Conservation (phyloP, 2,329 filamentous ascomycete species). For the Fusarium humuli region DNA sequence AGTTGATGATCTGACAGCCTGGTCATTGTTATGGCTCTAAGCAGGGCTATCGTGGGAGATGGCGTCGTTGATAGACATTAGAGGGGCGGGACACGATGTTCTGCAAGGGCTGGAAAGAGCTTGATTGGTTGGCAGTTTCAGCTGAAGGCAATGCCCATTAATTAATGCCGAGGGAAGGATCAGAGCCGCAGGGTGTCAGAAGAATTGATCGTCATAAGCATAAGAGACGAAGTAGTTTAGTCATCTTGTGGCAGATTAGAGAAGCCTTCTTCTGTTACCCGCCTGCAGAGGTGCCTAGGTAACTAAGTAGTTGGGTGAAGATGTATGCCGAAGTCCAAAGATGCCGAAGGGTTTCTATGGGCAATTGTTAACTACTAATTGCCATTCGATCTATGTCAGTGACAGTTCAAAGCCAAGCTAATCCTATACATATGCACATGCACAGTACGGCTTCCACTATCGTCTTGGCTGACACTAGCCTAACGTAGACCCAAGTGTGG, state of each 20-base stretch:
- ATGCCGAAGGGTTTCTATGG: not conserved
- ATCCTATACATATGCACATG: not conserved
- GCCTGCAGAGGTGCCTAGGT: not conserved
- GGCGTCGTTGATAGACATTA: constrained; percentile 28
- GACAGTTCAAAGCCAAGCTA: not conserved
- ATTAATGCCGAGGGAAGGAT: not conserved
- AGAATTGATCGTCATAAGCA: too few species aligned
- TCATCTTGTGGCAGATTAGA: too few species aligned
- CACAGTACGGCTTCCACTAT: not conserved
- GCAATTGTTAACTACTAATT: not conserved
- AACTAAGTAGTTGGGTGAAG: not conserved
- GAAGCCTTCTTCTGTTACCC: too few species aligned
- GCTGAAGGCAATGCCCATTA: constrained; percentile 23
- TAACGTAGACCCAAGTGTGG: not conserved
- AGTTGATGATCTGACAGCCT: constrained; percentile 13
- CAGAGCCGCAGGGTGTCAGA: too few species aligned
- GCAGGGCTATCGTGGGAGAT: constrained; percentile 30
- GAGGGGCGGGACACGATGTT: constrained; percentile 1
- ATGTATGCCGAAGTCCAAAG: not conserved
- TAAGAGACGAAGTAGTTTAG: too few species aligned
- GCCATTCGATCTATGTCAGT: not conserved
- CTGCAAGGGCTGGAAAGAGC: not conserved
- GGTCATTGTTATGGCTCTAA: constrained; percentile 8
- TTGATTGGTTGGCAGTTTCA: constrained; percentile 33
- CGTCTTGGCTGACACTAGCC: not conserved